Evolutionary conservation across 352 stramenopile species (phyloP).

Genomic region (Phytophthora tubulina): DNA sequence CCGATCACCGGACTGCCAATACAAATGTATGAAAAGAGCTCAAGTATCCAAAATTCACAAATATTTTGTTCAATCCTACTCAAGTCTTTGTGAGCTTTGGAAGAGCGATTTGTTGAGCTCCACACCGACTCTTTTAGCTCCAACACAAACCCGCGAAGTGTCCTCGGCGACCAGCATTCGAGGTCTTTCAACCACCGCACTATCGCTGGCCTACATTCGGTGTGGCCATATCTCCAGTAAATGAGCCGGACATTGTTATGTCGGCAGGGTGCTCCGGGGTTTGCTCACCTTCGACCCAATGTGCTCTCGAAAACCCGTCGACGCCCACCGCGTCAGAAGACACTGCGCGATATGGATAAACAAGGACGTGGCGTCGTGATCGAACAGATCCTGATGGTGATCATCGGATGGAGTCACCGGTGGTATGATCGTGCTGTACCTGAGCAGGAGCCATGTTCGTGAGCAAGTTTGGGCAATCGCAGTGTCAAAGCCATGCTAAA

Average conservation of each 20-base stretch:
- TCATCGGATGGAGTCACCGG: conserved; percentile 20
- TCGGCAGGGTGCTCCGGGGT: neutral
- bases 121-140: conserved; percentile 6
- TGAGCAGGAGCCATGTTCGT: conserved; percentile 18
- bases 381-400: conserved; percentile 29
- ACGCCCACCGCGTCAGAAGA: conserved; percentile 30
- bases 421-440: neutral
- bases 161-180: conserved; percentile 13
- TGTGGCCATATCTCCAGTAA: conserved; percentile 24
- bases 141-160: neutral
- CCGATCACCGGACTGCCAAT: conserved; percentile 34
- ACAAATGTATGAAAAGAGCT: conserved; percentile 12
- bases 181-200: neutral
- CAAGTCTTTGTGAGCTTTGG: conserved; percentile 7
- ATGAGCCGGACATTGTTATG: conserved; percentile 7
- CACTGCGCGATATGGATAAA: conserved; percentile 19
- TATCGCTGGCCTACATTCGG: conserved; percentile 15
- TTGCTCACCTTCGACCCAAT: conserved; percentile 27
- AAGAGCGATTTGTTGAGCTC: conserved; percentile 17
- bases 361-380: conserved; percentile 23
- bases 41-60: conserved; percentile 1
- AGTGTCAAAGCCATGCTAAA: conserved; percentile 23
- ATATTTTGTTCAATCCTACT: conserved; percentile 6
- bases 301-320: conserved; percentile 13
- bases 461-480: conserved; percentile 25